Percentiles rank a stretch among this genome's conserved stretches.
Conservation (phyloP, 2,329 filamentous ascomycete genomes). For the Seiridium cupressi region DNA sequence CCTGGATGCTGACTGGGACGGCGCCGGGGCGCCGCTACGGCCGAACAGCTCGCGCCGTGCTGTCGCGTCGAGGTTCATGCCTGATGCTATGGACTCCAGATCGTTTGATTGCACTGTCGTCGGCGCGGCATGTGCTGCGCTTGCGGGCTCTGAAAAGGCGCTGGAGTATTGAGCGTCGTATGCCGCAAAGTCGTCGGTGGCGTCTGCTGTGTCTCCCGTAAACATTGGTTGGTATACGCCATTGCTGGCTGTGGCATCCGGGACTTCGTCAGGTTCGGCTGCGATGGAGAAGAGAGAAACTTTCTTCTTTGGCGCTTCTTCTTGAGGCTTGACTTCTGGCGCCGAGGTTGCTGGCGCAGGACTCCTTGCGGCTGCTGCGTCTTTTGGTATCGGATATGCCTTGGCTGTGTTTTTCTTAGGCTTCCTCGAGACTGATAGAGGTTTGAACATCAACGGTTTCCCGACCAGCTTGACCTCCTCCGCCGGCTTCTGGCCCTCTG, state of each 20-base stretch:
- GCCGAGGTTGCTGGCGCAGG: constrained; percentile 14
- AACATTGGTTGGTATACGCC: constrained; percentile 54
- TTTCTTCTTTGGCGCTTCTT: constrained; percentile 48
- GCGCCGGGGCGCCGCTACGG: constrained; percentile 47
- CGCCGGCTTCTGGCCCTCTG: constrained; percentile 56
- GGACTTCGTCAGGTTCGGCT: constrained; percentile 30
- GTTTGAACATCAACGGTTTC: constrained; percentile 85
- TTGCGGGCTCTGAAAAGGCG: constrained; percentile 22
- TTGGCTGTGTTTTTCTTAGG: constrained; percentile 65
- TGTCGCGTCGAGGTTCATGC: constrained; percentile 75
- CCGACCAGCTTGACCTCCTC: constrained; percentile 68
- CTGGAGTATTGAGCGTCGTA: constrained; percentile 30
- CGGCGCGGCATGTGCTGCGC: constrained; percentile 15
- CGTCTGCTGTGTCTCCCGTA: constrained; percentile 25
- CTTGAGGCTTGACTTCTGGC: constrained; percentile 14
- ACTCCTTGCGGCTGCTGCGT: constrained; percentile 4
- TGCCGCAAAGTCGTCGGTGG: constrained; percentile 31
- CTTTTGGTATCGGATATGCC: constrained; percentile 19
- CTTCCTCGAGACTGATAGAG: constrained; percentile 78
- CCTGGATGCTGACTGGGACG: constrained; percentile 49
- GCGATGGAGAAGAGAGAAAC: constrained; percentile 69
- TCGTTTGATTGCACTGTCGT: constrained; percentile 41
- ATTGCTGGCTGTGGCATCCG: constrained; percentile 14
- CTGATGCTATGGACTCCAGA: constrained; percentile 69
- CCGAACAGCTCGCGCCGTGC: constrained; percentile 85